Evolutionary conservation across 306 rosid species (phyloP), one percentile per base, ranked within the genome.

Genomic region (Quercus agrifolia): DNA sequence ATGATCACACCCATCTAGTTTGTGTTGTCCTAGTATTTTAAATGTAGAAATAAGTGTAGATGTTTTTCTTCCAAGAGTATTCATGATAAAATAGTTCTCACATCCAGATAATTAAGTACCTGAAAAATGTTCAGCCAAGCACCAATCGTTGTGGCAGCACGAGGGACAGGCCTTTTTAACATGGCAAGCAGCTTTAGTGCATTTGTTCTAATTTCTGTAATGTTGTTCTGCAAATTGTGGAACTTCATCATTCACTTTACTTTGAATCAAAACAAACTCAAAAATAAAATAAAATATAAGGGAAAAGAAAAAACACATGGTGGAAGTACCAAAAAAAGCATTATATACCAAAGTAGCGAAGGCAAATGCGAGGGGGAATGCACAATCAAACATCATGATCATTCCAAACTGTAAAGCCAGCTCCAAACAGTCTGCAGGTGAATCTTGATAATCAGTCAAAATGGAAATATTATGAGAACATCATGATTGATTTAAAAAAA

Each of bases 81-180:
- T 20, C 15, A 66, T 5, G 35, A 18, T 66, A 72, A 14, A 72
- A 9, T 6, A 52, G 51, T 44, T 56, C 61, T 79, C 46, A 8
- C 70, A 41, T 25, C 63, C 1, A 17, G 9, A 30, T 58, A 68
- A n/a, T 68, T 76, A 73, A 70, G 79, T 71, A 95, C 99, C 97
- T 95, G 96, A 89, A 95, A 93, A 78, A 95, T 95, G 87, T 93
- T 93, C 31, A 91, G 89, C 99, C 99, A 95, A 52, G 99, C 99
- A 85, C 99, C 99, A 74, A 95, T 89, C 1, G 98, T 88, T 2
- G 87, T 86, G 28, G 98, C 90, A 3, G 92, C 90, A 70, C 97
- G 97, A 51, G 99, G 98, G 76, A 85, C 86, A 56, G 98, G 99
- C 67, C 98, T 86, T 80, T 88, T 91, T 81, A 89, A 89, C 84